Base-by-base conservation (phyloP, 371 early-diverging fungal species). In the Umbelopsis sp. region DNA sequence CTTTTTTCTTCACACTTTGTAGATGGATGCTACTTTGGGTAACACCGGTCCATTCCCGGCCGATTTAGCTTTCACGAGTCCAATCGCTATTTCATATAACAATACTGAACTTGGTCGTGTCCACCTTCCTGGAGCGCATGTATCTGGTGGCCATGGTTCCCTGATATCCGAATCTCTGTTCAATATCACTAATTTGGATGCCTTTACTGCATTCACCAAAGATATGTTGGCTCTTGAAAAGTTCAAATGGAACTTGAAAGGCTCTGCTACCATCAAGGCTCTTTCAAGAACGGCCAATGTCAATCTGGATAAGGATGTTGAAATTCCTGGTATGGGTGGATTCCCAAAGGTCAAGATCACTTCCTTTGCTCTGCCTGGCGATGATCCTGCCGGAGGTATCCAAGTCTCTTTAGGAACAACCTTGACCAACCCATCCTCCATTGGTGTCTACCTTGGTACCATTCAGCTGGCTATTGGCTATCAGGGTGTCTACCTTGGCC, bases 21-120 rank as follows among this genome's bases (percentile, higher is more conserved):
- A 66, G 38, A 84, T 89, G 85, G 69, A 77, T 41, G 85, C 82
- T 51, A 24, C 66, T 0, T 72, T 89, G 44, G 72, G 71, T 25
- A 76, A 89, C 63, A 89, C 89, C 25, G 89, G 89, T 68, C 86
- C 89, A 7, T 86, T 86, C 72, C 32, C 76, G 22, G 89, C 89
- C 3, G 76, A 70, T 12, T 69, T 83, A 65, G 76, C 73, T 29
- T 83, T 83, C 72, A 73, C 80, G 9, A 80, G 79, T n/a, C 80
- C 83, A 50, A 71, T 83, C 65, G 62, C 72, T 35, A 74, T 83
- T 45, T 74, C 67, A 41, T 80, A 83, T 57, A 76, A 83, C 41
- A 71, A 78, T 12, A 74, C 78, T 8, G 22, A 71, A 2, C 76
- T 89, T 29, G 89, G 89, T n/a, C 78, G 72, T 32, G 82, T 87